Conservation (phyloP, 2,329 filamentous ascomycete species). For the Teratosphaeria nubilosa region DNA sequence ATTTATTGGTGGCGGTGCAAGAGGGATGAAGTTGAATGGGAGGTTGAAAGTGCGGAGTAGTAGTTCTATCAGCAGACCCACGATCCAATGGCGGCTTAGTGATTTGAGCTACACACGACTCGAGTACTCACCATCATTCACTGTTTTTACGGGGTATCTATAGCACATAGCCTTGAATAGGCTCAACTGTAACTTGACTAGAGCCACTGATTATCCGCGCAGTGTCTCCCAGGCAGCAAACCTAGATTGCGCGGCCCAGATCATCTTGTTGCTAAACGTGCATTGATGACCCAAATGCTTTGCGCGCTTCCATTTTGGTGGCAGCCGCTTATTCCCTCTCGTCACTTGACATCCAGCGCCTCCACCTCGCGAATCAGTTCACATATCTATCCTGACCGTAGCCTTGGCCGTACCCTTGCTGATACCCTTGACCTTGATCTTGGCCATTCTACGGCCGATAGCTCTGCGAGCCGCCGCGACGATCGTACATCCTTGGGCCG, state of each 20-base stretch:
- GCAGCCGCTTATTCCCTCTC: not conserved
- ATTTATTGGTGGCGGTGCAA: not conserved
- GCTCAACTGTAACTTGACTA: not conserved
- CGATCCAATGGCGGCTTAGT: not conserved
- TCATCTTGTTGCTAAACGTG: not conserved
- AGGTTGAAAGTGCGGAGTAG: not conserved
- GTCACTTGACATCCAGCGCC: too few relatives aligned
- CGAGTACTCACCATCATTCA: not conserved
- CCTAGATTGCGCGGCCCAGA: not conserved
- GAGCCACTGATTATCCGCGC: not conserved
- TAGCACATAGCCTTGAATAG: not conserved
- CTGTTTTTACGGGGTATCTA: not conserved
- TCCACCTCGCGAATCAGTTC: not conserved
- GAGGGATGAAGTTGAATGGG: not conserved
- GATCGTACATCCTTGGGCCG: conserved; percentile 20
- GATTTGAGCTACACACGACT: not conserved
- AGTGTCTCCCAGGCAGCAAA: not conserved
- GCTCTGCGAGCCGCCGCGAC: conserved; percentile 13
- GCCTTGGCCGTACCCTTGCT: not conserved
- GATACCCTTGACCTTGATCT: not conserved
- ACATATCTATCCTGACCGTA: not conserved
- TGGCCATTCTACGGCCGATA: conserved; percentile 13
- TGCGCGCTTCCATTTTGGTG: not conserved
- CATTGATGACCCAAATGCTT: not conserved
- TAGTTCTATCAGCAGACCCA: not conserved